phyloP scores from a whole-genome alignment of 164 flowering plant genomes.

The Nymphaea thermarum region DNA sequence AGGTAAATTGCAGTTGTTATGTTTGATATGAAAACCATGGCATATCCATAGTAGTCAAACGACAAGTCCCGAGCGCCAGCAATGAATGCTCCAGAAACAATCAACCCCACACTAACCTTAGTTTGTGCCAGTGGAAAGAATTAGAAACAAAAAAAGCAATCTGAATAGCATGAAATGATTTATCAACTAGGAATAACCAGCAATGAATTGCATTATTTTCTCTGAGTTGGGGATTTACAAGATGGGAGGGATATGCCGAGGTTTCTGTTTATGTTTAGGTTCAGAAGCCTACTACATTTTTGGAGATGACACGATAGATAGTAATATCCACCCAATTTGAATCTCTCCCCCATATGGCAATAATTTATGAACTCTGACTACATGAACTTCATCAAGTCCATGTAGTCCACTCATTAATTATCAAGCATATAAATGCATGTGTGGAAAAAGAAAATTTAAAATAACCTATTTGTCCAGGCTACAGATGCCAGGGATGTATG shows the following conservation, averaged over 20 bases:
- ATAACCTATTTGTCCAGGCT: background rate
- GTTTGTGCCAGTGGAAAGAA: constrained; percentile 24
- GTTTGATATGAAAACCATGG: constrained; percentile 69
- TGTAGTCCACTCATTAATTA: too few species aligned
- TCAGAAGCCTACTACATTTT: too few species aligned
- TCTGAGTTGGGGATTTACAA: too few species aligned
- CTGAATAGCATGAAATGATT: background rate
- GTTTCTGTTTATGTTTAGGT: too few species aligned
- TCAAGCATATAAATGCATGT: too few species aligned
- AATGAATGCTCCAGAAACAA: constrained; percentile 81
- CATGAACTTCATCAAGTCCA: too few species aligned
- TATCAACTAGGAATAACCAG: background rate
- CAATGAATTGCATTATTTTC: background rate
- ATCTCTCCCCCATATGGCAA: too few species aligned
- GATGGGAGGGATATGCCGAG: too few species aligned
- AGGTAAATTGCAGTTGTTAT: constrained; percentile 87
- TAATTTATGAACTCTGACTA: too few species aligned
- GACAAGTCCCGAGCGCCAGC: constrained; percentile 96
- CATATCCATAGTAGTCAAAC: constrained; percentile 74
- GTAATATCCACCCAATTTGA: too few species aligned
- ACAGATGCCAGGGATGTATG: background rate
- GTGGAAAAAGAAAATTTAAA: too few species aligned
- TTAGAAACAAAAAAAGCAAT: constrained; percentile 16
- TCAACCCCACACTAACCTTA: constrained; percentile 84
- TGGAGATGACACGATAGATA: too few species aligned